phyloP scores from a whole-genome alignment of 2,329 filamentous ascomycete species.

The Lithohypha guttulata region DNA sequence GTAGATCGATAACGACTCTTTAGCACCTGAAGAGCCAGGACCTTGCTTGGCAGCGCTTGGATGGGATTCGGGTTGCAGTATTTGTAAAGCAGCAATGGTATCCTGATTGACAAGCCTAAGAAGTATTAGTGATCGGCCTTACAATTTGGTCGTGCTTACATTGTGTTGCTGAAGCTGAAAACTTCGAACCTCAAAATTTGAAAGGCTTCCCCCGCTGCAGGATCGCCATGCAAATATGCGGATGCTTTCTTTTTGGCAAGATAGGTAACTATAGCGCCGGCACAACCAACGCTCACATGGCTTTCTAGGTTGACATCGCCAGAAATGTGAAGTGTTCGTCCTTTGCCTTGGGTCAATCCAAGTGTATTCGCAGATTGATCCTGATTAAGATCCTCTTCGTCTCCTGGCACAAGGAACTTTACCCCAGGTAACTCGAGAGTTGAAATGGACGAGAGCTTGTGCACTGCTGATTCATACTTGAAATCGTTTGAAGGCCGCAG shows the following conservation, averaged over 20 bases:
- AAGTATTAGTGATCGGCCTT: conserved; percentile 24
- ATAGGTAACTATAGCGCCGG: conserved; percentile 74
- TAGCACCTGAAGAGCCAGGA: conserved; percentile 52
- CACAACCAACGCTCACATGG: conserved; percentile 65
- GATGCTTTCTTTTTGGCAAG: conserved; percentile 58
- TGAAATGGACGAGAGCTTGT: conserved; percentile 52
- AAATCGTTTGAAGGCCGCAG: conserved; percentile 64
- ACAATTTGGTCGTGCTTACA: conserved; percentile 35
- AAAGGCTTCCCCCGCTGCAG: conserved; percentile 44
- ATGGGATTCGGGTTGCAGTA: conserved; percentile 71
- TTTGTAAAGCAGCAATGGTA: conserved; percentile 70
- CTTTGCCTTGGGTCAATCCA: conserved; percentile 46
- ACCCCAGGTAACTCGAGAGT: conserved; percentile 33
- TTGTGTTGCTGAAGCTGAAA: conserved; percentile 56
- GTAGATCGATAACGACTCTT: conserved; percentile 74
- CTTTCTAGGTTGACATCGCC: conserved; percentile 66
- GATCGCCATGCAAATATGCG: conserved; percentile 52
- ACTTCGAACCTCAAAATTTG: conserved; percentile 57
- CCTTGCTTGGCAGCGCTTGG: conserved; percentile 71
- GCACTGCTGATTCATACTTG: conserved; percentile 53
- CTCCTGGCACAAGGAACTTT: conserved; percentile 53
- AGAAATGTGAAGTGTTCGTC: conserved; percentile 56
- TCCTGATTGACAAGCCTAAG: conserved; percentile 72
- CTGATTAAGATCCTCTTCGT: conserved; percentile 37
- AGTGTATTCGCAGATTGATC: conserved; percentile 29